Conservation (phyloP, 2,329 filamentous ascomycete genomes). For the Myriosclerotinia curreyana region DNA sequence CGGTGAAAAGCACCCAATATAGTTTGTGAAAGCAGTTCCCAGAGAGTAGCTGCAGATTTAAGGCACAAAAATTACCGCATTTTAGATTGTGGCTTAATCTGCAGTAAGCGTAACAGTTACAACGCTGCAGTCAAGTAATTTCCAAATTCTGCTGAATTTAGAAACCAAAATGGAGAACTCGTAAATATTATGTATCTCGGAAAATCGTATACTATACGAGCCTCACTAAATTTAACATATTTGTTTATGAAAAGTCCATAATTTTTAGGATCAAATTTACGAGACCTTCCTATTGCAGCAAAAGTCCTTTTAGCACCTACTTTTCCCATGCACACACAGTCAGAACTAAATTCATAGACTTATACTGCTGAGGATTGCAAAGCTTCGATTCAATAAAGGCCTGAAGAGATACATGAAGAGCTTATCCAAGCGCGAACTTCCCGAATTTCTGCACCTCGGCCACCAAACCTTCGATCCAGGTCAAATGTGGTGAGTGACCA, state of each 20-base stretch:
- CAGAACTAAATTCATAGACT: not conserved
- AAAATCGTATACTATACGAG: not conserved
- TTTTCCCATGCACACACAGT: not conserved
- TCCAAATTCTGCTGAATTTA: not conserved
- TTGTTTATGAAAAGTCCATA: not conserved
- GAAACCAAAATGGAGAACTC: not conserved
- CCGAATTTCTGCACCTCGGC: not conserved
- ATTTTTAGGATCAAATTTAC: not conserved
- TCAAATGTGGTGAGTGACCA: slow-evolving; percentile 13
- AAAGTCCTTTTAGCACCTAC: too few relatives aligned
- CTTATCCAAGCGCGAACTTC: not conserved
- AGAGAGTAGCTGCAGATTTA: not conserved
- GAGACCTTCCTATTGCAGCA: not conserved
- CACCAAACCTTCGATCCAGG: slow-evolving; percentile 9
- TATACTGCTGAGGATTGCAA: not conserved
- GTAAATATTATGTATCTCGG: not conserved
- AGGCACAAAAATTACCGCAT: not conserved
- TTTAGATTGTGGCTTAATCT: not conserved
- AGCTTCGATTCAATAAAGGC: not conserved
- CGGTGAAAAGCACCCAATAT: not conserved
- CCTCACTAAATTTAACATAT: not conserved
- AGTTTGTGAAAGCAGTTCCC: not conserved
- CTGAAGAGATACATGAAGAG: not conserved
- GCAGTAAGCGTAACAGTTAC: not conserved
- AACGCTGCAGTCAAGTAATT: not conserved